These are phyloP conservation scores for Bipolaris sorokiniana DNA, from an alignment of 2,329 filamentous ascomycete genomes.

Conservation along the genomic window DNA sequence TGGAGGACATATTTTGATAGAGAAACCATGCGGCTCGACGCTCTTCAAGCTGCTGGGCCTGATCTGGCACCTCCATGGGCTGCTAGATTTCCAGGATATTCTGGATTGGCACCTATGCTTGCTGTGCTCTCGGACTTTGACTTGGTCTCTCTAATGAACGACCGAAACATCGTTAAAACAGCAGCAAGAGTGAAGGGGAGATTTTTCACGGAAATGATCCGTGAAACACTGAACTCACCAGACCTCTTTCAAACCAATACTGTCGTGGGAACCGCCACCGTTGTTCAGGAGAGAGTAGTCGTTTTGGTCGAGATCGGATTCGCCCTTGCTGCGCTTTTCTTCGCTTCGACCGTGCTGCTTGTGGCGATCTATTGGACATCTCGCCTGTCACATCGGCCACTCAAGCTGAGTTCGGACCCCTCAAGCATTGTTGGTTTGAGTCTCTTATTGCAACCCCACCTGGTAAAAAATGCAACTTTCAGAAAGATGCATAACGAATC, in stretches of 20 bases:
- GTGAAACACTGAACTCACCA: constrained; percentile 13
- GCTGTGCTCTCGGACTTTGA: constrained; percentile 8
- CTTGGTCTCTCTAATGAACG: constrained; percentile 1
- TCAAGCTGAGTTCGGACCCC: too few relatives aligned
- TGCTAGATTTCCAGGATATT: not conserved
- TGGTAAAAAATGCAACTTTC: too few relatives aligned
- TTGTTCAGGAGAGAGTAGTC: constrained; percentile 20
- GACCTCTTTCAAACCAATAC: not conserved
- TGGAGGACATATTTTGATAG: not conserved
- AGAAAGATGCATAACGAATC: too few relatives aligned
- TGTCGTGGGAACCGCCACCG: constrained; percentile 7
- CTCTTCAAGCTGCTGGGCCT: not conserved
- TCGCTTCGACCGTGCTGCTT: constrained; percentile 19
- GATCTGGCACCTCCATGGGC: not conserved
- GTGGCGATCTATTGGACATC: too few relatives aligned
- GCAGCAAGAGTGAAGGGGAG: constrained; percentile 25
- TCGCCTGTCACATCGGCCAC: too few relatives aligned
- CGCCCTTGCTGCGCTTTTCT: constrained; percentile 21
- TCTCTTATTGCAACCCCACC: too few relatives aligned
- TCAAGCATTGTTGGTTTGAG: too few relatives aligned
- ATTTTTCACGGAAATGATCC: constrained; percentile 23
- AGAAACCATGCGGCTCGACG: not conserved
- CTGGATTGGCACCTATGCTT: constrained; percentile 20
- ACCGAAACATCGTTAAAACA: constrained; percentile 10
- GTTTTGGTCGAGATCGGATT: constrained; percentile 24